Evolutionary conservation across 192 early-diverging fungal species (phyloP).

Genomic region (Gorgonomyces haynaldii): DNA sequence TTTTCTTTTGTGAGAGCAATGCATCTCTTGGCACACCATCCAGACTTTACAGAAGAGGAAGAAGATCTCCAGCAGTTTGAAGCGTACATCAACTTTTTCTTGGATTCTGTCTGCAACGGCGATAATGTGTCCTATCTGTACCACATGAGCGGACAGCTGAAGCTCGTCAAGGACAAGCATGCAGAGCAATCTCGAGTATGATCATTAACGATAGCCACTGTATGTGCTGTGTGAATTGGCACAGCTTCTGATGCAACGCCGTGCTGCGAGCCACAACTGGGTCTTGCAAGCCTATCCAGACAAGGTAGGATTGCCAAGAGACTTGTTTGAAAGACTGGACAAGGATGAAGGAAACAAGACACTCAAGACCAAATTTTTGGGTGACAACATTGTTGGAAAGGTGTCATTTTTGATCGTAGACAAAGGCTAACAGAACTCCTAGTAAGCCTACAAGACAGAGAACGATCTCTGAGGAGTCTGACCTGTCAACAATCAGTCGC

Average conservation of each 20-base stretch:
- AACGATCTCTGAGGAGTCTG: too few species aligned
- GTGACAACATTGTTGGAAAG: too few species aligned
- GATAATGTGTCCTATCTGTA: constrained; percentile 81
- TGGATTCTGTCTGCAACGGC: constrained; percentile 60
- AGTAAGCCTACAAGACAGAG: too few species aligned
- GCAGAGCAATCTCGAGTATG: constrained; percentile 22
- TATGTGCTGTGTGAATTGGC: constrained; percentile 78
- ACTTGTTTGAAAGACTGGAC: constrained; percentile 51
- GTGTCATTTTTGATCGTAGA: too few species aligned
- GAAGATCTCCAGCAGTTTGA: constrained; percentile 42
- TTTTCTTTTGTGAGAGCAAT: constrained; percentile 47
- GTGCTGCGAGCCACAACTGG: constrained; percentile 65
- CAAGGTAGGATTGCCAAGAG: constrained; percentile 48
- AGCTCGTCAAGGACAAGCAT: constrained; percentile 54
- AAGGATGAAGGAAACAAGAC: constrained; percentile 13
- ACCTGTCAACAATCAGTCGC: too few species aligned
- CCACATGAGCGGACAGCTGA: constrained; percentile 60
- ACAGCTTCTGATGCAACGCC: constrained; percentile 67
- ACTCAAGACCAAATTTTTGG: constrained; percentile 12
- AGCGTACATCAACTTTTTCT: constrained; percentile 76
- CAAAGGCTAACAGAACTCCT: too few species aligned
- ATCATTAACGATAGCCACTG: too few species aligned
- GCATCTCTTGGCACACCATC: constrained; percentile 72
- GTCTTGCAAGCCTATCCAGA: constrained; percentile 67
- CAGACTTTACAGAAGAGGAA: constrained; percentile 52